These are phyloP conservation scores for Trichoderma parareesei DNA, from an alignment of 495 filamentous ascomycete genomes.

Conservation along the genomic window DNA sequence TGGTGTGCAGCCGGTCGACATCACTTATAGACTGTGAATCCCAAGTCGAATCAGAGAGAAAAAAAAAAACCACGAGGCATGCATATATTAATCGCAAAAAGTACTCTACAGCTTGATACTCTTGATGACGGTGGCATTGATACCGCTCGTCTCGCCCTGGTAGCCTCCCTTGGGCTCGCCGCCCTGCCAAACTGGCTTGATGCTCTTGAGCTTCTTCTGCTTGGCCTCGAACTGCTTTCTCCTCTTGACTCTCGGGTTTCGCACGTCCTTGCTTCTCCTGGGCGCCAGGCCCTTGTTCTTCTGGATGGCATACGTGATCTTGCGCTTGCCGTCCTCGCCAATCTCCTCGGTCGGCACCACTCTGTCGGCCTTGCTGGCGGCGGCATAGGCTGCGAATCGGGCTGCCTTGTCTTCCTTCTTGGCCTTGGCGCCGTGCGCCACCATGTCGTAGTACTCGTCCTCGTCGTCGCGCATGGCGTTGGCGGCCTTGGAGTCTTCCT, in stretches of 20 bases:
- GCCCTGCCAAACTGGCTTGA: slow-evolving; percentile 77
- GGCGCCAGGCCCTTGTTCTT: slow-evolving; percentile 95
- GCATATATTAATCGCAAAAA: not conserved
- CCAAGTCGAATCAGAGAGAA: not conserved
- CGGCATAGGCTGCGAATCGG: slow-evolving; percentile 34
- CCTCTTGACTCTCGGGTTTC: slow-evolving; percentile 98
- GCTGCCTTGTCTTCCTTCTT: slow-evolving; percentile 67
- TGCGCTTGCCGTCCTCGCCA: slow-evolving; percentile 70
- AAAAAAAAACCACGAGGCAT: not conserved
- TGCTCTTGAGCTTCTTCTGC: slow-evolving; percentile 85
- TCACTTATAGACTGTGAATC: not conserved
- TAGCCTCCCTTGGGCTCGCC: slow-evolving; percentile 85
- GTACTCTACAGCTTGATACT: slow-evolving; percentile 68
- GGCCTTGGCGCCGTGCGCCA: slow-evolving; percentile 58
- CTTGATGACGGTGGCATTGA: slow-evolving; percentile 88
- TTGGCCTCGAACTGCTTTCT: slow-evolving; percentile 85
- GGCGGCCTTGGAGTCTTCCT: slow-evolving; percentile 48
- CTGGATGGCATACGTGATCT: slow-evolving; percentile 83
- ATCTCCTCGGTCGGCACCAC: slow-evolving; percentile 56
- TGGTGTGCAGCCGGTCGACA: too few relatives aligned
- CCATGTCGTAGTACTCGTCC: slow-evolving; percentile 79
- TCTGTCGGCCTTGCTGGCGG: slow-evolving; percentile 38
- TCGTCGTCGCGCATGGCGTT: slow-evolving; percentile 52
- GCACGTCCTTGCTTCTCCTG: slow-evolving; percentile 79
- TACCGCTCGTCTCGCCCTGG: slow-evolving; percentile 86